Evolutionary conservation across 164 flowering plant genomes (phyloP).

Genomic region (Chloranthus sessilifolius): DNA sequence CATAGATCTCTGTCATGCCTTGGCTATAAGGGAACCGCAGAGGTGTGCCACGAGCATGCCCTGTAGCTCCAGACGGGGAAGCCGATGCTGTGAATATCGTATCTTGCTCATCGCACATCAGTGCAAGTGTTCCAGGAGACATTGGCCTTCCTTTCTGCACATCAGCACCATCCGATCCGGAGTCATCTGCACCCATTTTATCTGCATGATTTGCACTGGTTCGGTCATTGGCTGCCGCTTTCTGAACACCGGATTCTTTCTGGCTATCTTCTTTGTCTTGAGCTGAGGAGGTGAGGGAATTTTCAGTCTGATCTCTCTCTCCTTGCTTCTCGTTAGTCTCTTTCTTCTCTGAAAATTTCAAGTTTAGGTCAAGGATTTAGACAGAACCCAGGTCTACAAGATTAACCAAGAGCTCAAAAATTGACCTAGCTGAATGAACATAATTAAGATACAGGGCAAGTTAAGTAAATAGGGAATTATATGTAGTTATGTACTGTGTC

Average conservation of each 20-base stretch:
- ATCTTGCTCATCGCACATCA: slow-evolving; percentile 95
- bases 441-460: too few relatives aligned
- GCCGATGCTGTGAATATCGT: slow-evolving; percentile 63
- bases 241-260: slow-evolving; percentile 34
- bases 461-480: too few relatives aligned
- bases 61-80: slow-evolving; percentile 43
- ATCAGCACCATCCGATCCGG: slow-evolving; percentile 56
- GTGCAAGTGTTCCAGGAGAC: slow-evolving; percentile 91
- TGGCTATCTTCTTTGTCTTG: slow-evolving; percentile 34
- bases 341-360: slow-evolving; percentile 34
- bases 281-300: slow-evolving; percentile 37
- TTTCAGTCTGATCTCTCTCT: slow-evolving; percentile 29
- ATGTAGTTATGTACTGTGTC: too few relatives aligned
- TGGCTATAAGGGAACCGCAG: slow-evolving; percentile 41
- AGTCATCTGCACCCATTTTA: slow-evolving; percentile 36
- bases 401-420: too few relatives aligned
- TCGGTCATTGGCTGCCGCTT: slow-evolving; percentile 34
- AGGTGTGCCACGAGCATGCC: slow-evolving; percentile 27
- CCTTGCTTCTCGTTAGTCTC: slow-evolving; percentile 29
- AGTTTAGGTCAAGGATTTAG: too few relatives aligned
- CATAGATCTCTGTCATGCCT: slow-evolving; percentile 53
- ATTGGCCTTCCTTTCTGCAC: slow-evolving; percentile 56
- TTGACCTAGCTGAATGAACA: too few relatives aligned
- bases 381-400: too few relatives aligned
- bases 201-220: slow-evolving; percentile 44